phyloP scores from a whole-genome alignment of 345 rosid species.

The Dipteronia dyeriana region DNA sequence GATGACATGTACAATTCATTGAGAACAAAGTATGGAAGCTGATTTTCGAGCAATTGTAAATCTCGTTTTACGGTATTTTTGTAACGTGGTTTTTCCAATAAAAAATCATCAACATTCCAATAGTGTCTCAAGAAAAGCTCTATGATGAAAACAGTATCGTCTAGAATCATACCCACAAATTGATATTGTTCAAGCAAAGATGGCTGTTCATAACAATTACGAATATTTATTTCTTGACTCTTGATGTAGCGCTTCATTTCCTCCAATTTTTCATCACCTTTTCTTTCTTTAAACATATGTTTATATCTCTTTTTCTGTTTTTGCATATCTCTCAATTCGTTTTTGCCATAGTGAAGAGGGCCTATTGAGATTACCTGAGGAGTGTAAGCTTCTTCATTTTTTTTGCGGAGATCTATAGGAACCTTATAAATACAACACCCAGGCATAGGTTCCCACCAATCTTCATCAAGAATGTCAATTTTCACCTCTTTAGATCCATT shows the following conservation, averaged over 20 bases:
- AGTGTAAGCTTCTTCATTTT: not conserved
- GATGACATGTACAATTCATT: too few relatives aligned
- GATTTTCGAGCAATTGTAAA: constrained; percentile 2
- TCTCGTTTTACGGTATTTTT: too few relatives aligned
- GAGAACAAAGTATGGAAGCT: constrained; percentile 29
- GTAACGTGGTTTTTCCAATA: too few relatives aligned
- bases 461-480: not conserved
- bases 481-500: not conserved
- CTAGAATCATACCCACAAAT: not conserved
- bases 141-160: not conserved
- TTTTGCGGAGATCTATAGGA: not conserved
- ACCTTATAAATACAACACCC: not conserved
- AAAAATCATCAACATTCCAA: too few relatives aligned
- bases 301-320: not conserved
- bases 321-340: not conserved
- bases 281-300: not conserved
- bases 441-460: not conserved
- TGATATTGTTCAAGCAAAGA: not conserved
- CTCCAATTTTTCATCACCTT: not conserved
- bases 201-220: not conserved
- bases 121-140: not conserved
- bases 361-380: constrained; percentile 10
- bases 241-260: not conserved
- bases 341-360: not conserved
- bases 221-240: not conserved